phyloP scores from a whole-genome alignment of 208 protist genomes.

The Trypanosoma scelopori region DNA sequence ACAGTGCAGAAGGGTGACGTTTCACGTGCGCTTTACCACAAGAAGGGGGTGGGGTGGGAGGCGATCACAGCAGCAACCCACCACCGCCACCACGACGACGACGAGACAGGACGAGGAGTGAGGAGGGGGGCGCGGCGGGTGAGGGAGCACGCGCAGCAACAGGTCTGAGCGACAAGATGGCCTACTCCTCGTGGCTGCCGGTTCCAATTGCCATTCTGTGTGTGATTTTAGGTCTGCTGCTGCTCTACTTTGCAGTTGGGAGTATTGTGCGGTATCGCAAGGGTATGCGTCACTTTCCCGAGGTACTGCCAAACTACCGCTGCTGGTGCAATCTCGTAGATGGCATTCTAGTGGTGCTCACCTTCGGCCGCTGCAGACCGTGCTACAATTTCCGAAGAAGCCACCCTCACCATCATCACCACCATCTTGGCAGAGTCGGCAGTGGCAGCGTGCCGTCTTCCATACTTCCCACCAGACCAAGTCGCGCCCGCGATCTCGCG shows the following conservation, averaged over 20 bases:
- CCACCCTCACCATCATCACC: neutral
- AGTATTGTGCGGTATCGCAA: slow-evolving; percentile 68
- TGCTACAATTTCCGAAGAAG: neutral
- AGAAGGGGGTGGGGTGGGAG: no score
- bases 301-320: slow-evolving; percentile 78
- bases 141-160: slow-evolving; percentile 8
- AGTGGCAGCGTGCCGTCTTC: slow-evolving; percentile 7
- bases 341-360: slow-evolving; percentile 35
- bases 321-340: slow-evolving; percentile 51
- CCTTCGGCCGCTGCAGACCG: slow-evolving; percentile 41
- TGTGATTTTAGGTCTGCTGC: slow-evolving; percentile 27
- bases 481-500: slow-evolving; percentile 30
- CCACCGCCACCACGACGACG: neutral
- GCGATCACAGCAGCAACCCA: no score
- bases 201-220: slow-evolving; percentile 40
- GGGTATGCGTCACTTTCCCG: slow-evolving; percentile 65
- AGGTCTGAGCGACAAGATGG: slow-evolving; percentile 5
- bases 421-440: neutral
- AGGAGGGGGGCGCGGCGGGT: no score
- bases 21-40: no score
- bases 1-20: no score
- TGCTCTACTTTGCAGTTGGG: slow-evolving; percentile 69
- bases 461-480: slow-evolving; percentile 33
- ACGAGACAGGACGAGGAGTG: no score
- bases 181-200: slow-evolving; percentile 19